Conservation (phyloP, 306 rosid genomes). For the Lablab purpureus region DNA sequence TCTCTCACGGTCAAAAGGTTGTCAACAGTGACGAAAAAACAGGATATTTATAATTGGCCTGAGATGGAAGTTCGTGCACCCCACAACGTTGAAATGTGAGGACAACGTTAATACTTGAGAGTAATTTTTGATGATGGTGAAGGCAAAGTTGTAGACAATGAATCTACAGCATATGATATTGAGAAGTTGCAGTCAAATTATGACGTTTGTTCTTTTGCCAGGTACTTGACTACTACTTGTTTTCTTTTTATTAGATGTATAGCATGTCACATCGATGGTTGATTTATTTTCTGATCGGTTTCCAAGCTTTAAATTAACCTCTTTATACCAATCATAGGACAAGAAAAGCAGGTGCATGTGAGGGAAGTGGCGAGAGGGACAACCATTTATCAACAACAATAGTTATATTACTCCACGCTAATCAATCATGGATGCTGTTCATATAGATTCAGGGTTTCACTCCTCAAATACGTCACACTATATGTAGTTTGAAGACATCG, state of each 20-base stretch:
- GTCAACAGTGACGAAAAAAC: background rate
- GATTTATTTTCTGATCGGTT: background rate
- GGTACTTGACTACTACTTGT: background rate
- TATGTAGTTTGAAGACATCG: too few species aligned
- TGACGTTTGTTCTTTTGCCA: background rate
- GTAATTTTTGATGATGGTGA: constrained; percentile 22
- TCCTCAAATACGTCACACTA: constrained; percentile 1
- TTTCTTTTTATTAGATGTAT: background rate
- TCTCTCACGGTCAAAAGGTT: background rate
- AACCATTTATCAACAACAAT: constrained; percentile 4
- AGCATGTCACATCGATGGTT: background rate
- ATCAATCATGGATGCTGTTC: background rate
- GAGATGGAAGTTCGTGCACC: background rate
- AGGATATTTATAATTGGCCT: background rate
- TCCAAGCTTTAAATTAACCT: background rate
- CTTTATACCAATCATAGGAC: background rate
- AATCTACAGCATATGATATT: constrained; percentile 24
- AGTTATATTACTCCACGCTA: background rate
- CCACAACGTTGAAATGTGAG: background rate
- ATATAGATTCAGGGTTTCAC: background rate
- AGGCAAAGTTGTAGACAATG: constrained; percentile 28
- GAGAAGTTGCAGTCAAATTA: background rate
- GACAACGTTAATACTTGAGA: background rate
- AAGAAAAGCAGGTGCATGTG: background rate
- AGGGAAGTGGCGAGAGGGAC: background rate